Percentiles rank a stretch among this genome's conserved stretches.
These are phyloP conservation scores for Lentithecium fluviatile DNA, from an alignment of 495 filamentous ascomycete genomes.

Conservation along the genomic window DNA sequence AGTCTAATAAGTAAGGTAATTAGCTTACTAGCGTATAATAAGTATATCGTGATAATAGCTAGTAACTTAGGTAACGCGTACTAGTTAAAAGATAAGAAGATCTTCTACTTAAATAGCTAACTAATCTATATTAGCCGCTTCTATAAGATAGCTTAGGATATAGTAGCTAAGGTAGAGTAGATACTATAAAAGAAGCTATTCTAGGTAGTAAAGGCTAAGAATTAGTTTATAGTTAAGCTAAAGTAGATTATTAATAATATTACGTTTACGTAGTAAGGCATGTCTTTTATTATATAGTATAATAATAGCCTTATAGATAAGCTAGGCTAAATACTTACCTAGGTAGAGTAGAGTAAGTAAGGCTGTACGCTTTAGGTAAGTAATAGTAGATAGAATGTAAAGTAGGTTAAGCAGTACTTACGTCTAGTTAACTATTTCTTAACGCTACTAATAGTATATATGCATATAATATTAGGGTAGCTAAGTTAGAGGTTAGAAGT, in stretches of 20 bases:
- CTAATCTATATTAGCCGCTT: neutral
- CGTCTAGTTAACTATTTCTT: no score
- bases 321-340: no score
- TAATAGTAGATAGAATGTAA: no score
- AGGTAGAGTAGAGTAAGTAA: no score
- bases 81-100: conserved; percentile 3
- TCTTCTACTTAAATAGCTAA: conserved; percentile 1
- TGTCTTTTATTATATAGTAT: neutral
- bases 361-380: no score
- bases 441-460: no score
- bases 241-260: neutral
- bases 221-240: neutral
- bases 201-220: neutral
- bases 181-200: neutral
- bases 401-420: no score
- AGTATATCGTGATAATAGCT: neutral
- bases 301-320: no score
- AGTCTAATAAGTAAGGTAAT: conserved; percentile 1
- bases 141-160: neutral
- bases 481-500: no score
- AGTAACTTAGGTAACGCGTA: neutral
- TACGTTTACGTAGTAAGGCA: neutral
- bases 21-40: no score
- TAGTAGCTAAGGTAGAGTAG: no score
- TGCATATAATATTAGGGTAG: no score